A percentile compares a stretch with the other conserved stretches of the same genome.
phyloP scores from a whole-genome alignment of 176 grass and related monocot species.

The Dendrocalamus sinicus region DNA sequence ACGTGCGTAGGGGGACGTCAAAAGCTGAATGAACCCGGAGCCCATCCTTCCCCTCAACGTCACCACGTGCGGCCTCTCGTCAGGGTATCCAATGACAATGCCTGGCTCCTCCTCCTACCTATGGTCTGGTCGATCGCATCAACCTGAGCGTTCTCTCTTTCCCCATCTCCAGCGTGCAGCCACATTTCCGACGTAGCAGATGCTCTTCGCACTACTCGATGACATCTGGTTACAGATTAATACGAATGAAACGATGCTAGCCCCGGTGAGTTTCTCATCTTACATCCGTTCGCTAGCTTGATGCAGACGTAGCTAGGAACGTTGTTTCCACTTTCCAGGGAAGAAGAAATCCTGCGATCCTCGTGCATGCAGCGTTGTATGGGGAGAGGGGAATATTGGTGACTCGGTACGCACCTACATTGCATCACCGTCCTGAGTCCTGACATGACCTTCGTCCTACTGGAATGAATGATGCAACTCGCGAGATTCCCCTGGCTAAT shows the following conservation, averaged over 20 bases:
- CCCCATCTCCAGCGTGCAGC: too few species aligned
- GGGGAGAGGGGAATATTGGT: background rate
- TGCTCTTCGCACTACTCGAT: too few species aligned
- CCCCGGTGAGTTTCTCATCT: too few species aligned
- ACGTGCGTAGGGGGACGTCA: constrained; percentile 32
- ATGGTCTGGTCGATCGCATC: too few species aligned
- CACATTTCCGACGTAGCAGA: too few species aligned
- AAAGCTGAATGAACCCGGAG: constrained; percentile 10
- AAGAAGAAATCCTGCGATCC: background rate
- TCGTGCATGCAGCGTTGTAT: background rate
- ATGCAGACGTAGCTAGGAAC: too few species aligned
- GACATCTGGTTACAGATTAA: too few species aligned
- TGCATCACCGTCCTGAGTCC: constrained; percentile 18
- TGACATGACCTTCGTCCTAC: constrained; percentile 24
- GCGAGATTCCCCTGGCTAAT: constrained; percentile 31
- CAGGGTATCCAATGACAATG: constrained; percentile 44
- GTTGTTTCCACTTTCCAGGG: too few species aligned
- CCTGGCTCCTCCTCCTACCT: too few species aligned
- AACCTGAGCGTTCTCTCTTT: too few species aligned
- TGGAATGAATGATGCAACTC: constrained; percentile 27
- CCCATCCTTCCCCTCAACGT: background rate
- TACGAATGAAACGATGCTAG: too few species aligned
- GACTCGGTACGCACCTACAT: background rate
- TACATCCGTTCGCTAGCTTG: too few species aligned
- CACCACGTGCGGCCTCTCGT: constrained; percentile 34